Conservation (phyloP, 306 rosid genomes). For the Dalbergia cultrata region DNA sequence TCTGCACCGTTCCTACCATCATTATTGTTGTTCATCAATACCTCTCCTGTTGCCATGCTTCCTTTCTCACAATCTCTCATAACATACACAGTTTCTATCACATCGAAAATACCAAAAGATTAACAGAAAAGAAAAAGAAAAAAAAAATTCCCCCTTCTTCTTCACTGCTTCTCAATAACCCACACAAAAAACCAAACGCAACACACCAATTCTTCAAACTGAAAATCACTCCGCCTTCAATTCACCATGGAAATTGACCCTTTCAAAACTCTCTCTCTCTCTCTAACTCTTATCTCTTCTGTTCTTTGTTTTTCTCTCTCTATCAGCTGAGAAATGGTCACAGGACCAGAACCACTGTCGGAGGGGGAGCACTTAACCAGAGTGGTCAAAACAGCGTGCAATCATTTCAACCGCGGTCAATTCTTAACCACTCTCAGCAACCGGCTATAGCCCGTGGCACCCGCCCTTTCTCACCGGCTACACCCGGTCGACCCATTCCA, state of each 20-base stretch:
- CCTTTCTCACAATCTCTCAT: conserved; percentile 63
- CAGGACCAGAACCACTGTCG: conserved; percentile 52
- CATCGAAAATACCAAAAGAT: conserved; percentile 11
- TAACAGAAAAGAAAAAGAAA: background rate
- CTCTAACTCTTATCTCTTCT: conserved; percentile 17
- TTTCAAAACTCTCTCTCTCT: conserved; percentile 4
- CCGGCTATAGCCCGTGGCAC: conserved; percentile 55
- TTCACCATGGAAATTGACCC: conserved; percentile 19
- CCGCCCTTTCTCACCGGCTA: conserved; percentile 39
- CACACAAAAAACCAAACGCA: conserved; percentile 4
- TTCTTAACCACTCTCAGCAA: conserved; percentile 45
- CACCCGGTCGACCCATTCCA: conserved; percentile 47
- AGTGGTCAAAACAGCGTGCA: conserved; percentile 66
- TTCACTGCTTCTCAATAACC: background rate
- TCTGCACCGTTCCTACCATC: conserved; percentile 49
- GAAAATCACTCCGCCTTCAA: conserved; percentile 8
- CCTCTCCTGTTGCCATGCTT: conserved; percentile 75
- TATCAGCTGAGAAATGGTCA: conserved; percentile 50
- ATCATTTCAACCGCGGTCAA: conserved; percentile 72
- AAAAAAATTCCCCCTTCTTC: background rate
- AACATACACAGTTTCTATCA: background rate
- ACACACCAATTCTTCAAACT: conserved; percentile 40
- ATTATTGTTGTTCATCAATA: conserved; percentile 51
- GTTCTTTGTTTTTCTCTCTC: background rate
- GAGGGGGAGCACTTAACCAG: conserved; percentile 58